phyloP scores from a whole-genome alignment of 768 basidiomycete species.

The Psilocybe subaeruginosa region DNA sequence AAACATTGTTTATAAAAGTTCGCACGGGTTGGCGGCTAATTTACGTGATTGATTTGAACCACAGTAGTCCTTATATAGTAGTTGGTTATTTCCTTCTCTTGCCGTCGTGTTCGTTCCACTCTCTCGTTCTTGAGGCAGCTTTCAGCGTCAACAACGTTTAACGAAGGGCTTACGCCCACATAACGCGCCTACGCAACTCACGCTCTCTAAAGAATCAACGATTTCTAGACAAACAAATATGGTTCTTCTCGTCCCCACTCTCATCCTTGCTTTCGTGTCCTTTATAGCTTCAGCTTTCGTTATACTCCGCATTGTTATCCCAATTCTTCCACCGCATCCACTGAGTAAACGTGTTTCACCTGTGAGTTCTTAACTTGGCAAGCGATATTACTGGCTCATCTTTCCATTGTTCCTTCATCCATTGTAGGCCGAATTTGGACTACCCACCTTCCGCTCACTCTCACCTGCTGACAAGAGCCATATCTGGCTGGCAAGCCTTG shows the following conservation, averaged over 20 bases:
- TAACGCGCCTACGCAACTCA: conserved; percentile 45
- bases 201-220: conserved; percentile 39
- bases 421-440: conserved; percentile 73
- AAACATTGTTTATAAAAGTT: no score
- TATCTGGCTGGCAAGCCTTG: conserved; percentile 72
- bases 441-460: conserved; percentile 68
- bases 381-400: conserved; percentile 19
- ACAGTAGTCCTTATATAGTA: conserved; percentile 34
- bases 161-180: conserved; percentile 46
- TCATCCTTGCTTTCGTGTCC: conserved; percentile 71
- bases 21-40: no score
- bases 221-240: conserved; percentile 37
- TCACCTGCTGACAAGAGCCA: conserved; percentile 72
- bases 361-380: conserved; percentile 42
- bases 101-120: conserved; percentile 27
- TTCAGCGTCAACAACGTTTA: conserved; percentile 31
- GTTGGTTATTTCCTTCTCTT: conserved; percentile 21
- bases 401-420: conserved; percentile 22
- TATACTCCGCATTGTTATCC: conserved; percentile 75
- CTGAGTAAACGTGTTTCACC: conserved; percentile 76
- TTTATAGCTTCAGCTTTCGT: conserved; percentile 76
- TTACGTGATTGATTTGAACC: conserved; percentile 35
- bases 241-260: conserved; percentile 69
- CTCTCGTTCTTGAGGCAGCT: conserved; percentile 18
- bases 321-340: conserved; percentile 73